A percentile compares a stretch with the other conserved stretches of the same genome.
These are phyloP conservation scores for Viridothelium virens DNA, from an alignment of 495 filamentous ascomycete genomes.

Conservation along the genomic window DNA sequence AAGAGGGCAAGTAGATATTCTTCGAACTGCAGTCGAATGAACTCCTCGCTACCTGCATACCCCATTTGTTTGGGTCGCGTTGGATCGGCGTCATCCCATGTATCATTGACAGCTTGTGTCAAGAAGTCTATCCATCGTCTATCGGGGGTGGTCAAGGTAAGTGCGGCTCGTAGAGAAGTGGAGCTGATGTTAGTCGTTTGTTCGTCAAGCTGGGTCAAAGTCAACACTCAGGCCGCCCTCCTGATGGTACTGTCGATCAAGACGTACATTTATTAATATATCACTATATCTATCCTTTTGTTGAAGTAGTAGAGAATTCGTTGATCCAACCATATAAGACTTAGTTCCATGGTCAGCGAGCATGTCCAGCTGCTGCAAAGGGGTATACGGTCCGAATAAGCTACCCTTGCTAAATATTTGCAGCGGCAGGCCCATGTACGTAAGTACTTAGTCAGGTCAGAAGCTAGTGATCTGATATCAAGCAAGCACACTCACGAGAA, in stretches of 20 bases:
- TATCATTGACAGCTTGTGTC: constrained; percentile 86
- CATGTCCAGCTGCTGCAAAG: constrained; percentile 88
- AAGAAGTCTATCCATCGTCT: constrained; percentile 95
- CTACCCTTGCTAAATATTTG: constrained; percentile 96
- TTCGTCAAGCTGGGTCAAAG: constrained; percentile 62
- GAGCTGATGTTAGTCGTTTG: constrained; percentile 76
- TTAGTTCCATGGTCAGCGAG: constrained; percentile 92
- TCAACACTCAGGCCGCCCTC: constrained; percentile 10
- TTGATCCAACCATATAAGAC: constrained; percentile 94
- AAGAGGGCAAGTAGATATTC: constrained; percentile 90
- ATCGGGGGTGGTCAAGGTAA: constrained; percentile 78
- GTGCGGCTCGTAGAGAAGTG: constrained; percentile 62
- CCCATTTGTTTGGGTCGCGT: constrained; percentile 84
- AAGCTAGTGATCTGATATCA: constrained; percentile 10
- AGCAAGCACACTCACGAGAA: constrained; percentile 49
- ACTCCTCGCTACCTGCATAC: constrained; percentile 94
- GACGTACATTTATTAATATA: constrained; percentile 75
- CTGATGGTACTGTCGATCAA: not conserved
- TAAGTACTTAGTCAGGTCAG: constrained; percentile 49
- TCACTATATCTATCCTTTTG: constrained; percentile 97
- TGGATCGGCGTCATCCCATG: constrained; percentile 91
- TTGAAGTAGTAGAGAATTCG: constrained; percentile 85
- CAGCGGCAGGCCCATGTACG: constrained; percentile 89
- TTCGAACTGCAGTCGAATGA: constrained; percentile 95
- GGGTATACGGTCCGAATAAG: constrained; percentile 94